These are phyloP conservation scores for Acanthamoeba lenticulata DNA, from an alignment of 208 protist species.

Conservation along the genomic window DNA sequence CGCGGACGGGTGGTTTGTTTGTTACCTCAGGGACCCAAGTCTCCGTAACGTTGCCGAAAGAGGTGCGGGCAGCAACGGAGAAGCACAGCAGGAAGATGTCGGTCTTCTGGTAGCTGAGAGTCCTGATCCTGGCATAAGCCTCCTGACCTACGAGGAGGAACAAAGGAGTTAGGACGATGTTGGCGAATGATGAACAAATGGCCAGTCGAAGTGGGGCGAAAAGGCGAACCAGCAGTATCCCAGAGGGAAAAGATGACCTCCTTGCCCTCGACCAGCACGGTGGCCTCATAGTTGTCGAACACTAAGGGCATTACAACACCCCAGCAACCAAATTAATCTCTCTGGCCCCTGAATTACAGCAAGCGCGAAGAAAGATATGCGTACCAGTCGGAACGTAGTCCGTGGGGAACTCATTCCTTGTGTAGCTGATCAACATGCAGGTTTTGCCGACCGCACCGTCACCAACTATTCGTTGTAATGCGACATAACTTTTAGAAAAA, in stretches of 20 bases:
- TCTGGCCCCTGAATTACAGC: not conserved
- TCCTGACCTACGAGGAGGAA: conserved; percentile 22
- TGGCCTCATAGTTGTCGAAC: conserved; percentile 67
- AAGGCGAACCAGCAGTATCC: conserved; percentile 53
- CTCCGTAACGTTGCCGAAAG: conserved; percentile 65
- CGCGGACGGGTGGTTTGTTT: too few species aligned
- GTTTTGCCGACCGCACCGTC: conserved; percentile 90
- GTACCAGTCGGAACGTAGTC: conserved; percentile 86
- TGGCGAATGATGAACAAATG: not conserved
- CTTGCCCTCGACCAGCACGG: conserved; percentile 60
- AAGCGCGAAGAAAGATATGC: too few species aligned
- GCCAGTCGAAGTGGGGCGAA: not conserved
- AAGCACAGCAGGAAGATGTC: conserved; percentile 70
- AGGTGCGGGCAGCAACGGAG: conserved; percentile 59
- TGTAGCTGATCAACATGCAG: conserved; percentile 88
- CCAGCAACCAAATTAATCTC: too few species aligned
- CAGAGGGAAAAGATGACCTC: conserved; percentile 69
- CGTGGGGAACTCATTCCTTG: conserved; percentile 87
- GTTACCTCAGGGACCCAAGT: conserved; percentile 69
- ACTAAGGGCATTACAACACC: not conserved
- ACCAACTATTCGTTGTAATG: conserved; percentile 79
- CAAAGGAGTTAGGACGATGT: not conserved
- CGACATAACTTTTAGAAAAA: not conserved
- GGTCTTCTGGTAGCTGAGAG: conserved; percentile 70
- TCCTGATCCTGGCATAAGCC: conserved; percentile 63